Evolutionary conservation across 768 basidiomycete genomes (phyloP).

Genomic region (Kwoniella dejecticola): DNA sequence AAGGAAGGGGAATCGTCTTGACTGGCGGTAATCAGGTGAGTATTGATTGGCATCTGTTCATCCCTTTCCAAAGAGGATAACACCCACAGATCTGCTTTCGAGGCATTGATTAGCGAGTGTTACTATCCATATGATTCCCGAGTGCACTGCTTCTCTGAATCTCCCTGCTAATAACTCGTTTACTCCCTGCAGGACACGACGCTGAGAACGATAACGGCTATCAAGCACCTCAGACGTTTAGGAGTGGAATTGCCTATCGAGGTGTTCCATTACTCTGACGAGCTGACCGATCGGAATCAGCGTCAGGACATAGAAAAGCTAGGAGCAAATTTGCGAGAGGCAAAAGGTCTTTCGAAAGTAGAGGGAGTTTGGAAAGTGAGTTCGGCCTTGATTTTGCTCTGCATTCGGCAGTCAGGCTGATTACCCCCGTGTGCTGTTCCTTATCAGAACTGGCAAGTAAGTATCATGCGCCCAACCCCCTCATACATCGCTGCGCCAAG

Average conservation of each 20-base stretch:
- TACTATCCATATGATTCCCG: no score
- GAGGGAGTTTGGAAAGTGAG: constrained; percentile 47
- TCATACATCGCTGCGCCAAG: background rate
- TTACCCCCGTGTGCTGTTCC: background rate
- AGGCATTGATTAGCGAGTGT: no score
- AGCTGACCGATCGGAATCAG: constrained; percentile 45
- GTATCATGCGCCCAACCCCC: background rate
- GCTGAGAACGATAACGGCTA: constrained; percentile 50
- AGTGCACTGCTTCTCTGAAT: no score
- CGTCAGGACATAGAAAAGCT: constrained; percentile 49
- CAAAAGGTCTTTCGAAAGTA: constrained; percentile 35
- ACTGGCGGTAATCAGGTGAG: constrained; percentile 57
- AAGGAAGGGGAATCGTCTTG: constrained; percentile 54
- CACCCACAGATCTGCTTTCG: background rate
- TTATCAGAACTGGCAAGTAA: constrained; percentile 36
- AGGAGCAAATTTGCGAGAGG: constrained; percentile 51
- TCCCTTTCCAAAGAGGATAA: background rate
- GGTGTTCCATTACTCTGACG: constrained; percentile 57
- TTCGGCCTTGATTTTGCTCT: background rate
- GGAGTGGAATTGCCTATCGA: constrained; percentile 56
- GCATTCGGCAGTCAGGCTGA: background rate
- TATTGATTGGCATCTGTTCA: background rate
- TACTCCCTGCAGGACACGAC: constrained; percentile 58
- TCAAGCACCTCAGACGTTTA: constrained; percentile 54
- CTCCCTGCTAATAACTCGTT: no score